A percentile compares a stretch with the other conserved stretches of the same genome.
Conservation (phyloP, 2,329 filamentous ascomycete species). For the Dactylellina leptospora region DNA sequence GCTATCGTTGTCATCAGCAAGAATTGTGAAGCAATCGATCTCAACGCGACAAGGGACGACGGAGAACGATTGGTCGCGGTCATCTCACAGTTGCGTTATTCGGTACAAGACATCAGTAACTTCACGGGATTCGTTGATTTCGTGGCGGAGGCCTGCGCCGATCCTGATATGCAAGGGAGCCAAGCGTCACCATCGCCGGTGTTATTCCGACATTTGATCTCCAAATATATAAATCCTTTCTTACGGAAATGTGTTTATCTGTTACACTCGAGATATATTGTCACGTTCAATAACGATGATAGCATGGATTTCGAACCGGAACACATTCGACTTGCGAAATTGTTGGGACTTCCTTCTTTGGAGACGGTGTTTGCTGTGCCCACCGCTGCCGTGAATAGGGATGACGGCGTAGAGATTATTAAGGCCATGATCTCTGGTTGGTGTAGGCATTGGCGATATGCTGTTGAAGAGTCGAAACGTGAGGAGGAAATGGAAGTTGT, state of each 20-base stretch:
- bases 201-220: conserved; percentile 62
- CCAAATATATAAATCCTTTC: conserved; percentile 88
- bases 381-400: conserved; percentile 60
- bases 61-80: conserved; percentile 18
- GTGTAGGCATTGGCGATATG: conserved; percentile 54
- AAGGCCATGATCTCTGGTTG: conserved; percentile 64
- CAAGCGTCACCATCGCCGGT: conserved; percentile 30
- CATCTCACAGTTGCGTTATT: conserved; percentile 23
- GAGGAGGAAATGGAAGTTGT: conserved; percentile 53
- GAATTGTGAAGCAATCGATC: conserved; percentile 48
- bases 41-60: conserved; percentile 23
- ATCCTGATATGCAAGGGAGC: conserved; percentile 6
- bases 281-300: conserved; percentile 79
- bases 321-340: conserved; percentile 79
- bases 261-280: conserved; percentile 84
- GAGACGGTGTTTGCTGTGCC: conserved; percentile 77
- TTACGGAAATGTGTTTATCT: conserved; percentile 84
- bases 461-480: conserved; percentile 48
- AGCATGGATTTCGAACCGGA: conserved; percentile 68
- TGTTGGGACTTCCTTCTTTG: conserved; percentile 78
- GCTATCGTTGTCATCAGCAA: conserved; percentile 70
- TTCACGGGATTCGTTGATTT: conserved; percentile 42
- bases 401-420: conserved; percentile 61
- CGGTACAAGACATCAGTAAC: conserved; percentile 24
- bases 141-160: conserved; percentile 11